These are phyloP conservation scores for Tylopilus orsonianus DNA, from an alignment of 1,284 basidiomycete species.

Conservation along the genomic window DNA sequence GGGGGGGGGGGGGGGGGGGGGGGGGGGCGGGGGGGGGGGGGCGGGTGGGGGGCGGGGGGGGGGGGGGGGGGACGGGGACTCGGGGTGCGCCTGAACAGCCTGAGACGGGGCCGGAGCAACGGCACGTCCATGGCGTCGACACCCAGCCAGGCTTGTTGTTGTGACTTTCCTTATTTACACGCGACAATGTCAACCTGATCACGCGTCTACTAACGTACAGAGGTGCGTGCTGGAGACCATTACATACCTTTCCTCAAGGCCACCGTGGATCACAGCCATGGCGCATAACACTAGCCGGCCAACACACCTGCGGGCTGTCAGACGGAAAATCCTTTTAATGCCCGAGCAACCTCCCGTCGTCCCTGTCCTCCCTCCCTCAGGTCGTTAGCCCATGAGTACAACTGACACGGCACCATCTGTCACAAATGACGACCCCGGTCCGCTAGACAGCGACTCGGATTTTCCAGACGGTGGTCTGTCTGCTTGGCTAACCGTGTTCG, in stretches of 20 bases:
- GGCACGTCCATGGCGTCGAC: conserved; percentile 19
- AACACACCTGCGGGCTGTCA: not conserved
- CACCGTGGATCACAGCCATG: not conserved
- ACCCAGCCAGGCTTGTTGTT: not conserved
- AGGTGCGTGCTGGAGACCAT: not conserved
- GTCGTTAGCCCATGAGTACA: conserved; percentile 6
- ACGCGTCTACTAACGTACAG: conserved; percentile 1
- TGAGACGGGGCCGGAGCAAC: conserved; percentile 42
- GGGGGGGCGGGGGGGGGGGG: conserved; percentile 29
- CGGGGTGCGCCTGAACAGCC: conserved; percentile 41
- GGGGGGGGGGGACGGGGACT: conserved; percentile 35
- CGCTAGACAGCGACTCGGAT: not conserved
- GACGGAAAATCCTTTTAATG: not conserved
- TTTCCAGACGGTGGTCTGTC: conserved; percentile 29
- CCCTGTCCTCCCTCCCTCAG: not conserved
- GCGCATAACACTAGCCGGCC: conserved; percentile 12
- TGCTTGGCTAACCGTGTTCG: conserved; percentile 28
- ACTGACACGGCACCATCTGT: not conserved
- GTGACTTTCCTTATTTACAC: not conserved
- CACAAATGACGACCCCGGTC: not conserved
- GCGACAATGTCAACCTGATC: not conserved
- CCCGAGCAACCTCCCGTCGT: not conserved
- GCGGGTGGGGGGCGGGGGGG: conserved; percentile 30
- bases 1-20: conserved; percentile 41
- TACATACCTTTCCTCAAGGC: conserved; percentile 1